These are phyloP conservation scores for Dactylellina leptospora DNA, from an alignment of 2,329 filamentous ascomycete species.

Conservation along the genomic window DNA sequence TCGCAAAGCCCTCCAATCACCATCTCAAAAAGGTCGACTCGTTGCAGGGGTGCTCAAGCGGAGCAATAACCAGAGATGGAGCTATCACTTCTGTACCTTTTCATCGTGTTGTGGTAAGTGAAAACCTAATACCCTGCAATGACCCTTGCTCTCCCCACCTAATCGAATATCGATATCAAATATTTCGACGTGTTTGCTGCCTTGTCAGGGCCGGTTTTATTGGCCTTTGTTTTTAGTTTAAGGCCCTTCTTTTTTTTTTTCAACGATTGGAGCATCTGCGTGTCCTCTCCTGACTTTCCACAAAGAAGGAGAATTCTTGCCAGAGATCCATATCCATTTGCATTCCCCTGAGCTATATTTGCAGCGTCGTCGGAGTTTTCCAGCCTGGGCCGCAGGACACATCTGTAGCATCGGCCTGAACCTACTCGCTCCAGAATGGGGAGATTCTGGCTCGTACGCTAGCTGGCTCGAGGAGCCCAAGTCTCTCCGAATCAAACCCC, in stretches of 20 bases:
- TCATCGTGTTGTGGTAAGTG: conserved; percentile 51
- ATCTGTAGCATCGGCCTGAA: conserved; percentile 32
- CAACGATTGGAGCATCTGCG: background rate
- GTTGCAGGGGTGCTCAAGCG: conserved; percentile 40
- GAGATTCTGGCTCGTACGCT: conserved; percentile 20
- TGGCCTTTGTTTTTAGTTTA: conserved; percentile 1
- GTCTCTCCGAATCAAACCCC: no score
- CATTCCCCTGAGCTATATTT: no score
- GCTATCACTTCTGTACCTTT: conserved; percentile 42
- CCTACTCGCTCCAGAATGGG: conserved; percentile 3
- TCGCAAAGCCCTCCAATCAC: conserved; percentile 40
- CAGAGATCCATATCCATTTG: no score
- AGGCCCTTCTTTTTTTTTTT: conserved; percentile 1
- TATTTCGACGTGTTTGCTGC: conserved; percentile 28
- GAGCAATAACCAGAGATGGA: conserved; percentile 29
- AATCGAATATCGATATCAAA: conserved; percentile 33
- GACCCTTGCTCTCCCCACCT: conserved; percentile 29
- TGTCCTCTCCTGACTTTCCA: no score
- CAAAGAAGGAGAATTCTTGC: no score
- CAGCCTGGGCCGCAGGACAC: conserved; percentile 13
- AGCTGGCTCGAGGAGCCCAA: conserved; percentile 9
- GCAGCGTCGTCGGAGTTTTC: no score
- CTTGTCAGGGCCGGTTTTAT: no score
- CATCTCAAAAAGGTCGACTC: conserved; percentile 18
- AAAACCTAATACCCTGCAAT: conserved; percentile 2